Percentiles rank a stretch among this genome's conserved stretches.
Conservation (phyloP, 768 basidiomycete genomes). For the Tricholoma bakamatsutake region DNA sequence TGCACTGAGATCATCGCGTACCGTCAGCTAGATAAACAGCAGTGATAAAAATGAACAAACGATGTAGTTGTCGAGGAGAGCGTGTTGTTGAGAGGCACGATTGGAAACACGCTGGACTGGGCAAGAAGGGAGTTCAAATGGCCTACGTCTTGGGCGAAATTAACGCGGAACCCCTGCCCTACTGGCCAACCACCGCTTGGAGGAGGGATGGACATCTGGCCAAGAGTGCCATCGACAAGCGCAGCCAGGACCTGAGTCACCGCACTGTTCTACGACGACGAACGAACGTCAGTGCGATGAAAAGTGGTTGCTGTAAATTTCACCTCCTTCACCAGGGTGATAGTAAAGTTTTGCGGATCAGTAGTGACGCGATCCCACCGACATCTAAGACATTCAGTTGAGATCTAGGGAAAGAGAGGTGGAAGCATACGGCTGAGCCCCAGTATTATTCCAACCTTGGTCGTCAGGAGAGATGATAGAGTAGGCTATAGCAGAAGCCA, state of each 20-base stretch:
- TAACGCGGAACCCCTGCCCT: constrained; percentile 64
- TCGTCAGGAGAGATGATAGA: constrained; percentile 52
- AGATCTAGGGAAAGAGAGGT: background rate
- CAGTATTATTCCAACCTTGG: constrained; percentile 53
- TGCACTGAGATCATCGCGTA: background rate
- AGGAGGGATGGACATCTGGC: constrained; percentile 37
- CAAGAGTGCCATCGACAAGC: constrained; percentile 44
- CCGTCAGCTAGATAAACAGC: constrained; percentile 1
- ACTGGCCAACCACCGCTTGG: constrained; percentile 62
- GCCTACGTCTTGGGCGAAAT: constrained; percentile 50
- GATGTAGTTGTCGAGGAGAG: constrained; percentile 15
- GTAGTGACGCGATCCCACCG: constrained; percentile 61
- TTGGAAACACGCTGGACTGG: constrained; percentile 61
- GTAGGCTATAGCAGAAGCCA: constrained; percentile 59
- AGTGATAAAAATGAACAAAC: constrained; percentile 1
- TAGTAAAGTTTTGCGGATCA: constrained; percentile 64
- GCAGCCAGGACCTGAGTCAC: constrained; percentile 49
- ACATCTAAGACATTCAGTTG: constrained; percentile 27
- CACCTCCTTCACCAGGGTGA: constrained; percentile 62
- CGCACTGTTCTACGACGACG: constrained; percentile 2
- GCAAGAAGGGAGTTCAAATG: constrained; percentile 53
- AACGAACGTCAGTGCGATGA: background rate
- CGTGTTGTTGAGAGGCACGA: constrained; percentile 21
- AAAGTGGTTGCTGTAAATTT: constrained; percentile 11
- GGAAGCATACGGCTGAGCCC: constrained; percentile 37